A percentile compares a stretch with the other conserved stretches of the same genome.
phyloP scores from a whole-genome alignment of 2,329 filamentous ascomycete genomes.

The Calonectria fujianensis region DNA sequence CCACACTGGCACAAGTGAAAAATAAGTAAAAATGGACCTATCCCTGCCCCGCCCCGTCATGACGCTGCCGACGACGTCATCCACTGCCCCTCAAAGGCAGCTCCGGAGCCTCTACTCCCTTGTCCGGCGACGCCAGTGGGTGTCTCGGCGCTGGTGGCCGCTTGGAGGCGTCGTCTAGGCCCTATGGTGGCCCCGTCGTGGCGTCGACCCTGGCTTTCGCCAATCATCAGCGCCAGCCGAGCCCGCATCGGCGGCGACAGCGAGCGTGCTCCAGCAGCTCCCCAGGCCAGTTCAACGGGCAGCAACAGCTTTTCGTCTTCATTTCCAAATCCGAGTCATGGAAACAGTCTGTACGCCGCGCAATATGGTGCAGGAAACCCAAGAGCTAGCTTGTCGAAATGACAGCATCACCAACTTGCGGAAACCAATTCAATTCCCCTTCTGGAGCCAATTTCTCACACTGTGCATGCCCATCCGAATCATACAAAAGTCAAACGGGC shows the following conservation, averaged over 20 bases:
- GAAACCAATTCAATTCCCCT: neutral
- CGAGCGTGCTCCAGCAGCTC: slow-evolving; percentile 18
- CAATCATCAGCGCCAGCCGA: slow-evolving; percentile 21
- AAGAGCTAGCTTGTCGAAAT: neutral
- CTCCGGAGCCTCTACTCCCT: slow-evolving; percentile 29
- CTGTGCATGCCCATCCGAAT: neutral
- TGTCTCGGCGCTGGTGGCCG: slow-evolving; percentile 35
- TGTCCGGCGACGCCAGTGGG: slow-evolving; percentile 31
- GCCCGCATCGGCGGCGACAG: slow-evolving; percentile 12
- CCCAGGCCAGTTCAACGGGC: slow-evolving; percentile 13
- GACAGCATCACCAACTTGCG: neutral
- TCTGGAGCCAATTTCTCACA: neutral
- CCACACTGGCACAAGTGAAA: slow-evolving; percentile 18
- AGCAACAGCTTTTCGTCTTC: slow-evolving; percentile 10
- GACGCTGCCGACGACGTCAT: slow-evolving; percentile 57
- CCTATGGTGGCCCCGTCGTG: slow-evolving; percentile 25
- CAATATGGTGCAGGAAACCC: slow-evolving; percentile 16
- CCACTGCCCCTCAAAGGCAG: slow-evolving; percentile 29
- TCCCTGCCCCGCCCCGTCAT: slow-evolving; percentile 52
- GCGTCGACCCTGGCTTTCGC: slow-evolving; percentile 6
- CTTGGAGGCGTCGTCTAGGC: slow-evolving; percentile 33
- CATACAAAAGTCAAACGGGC: slow-evolving; percentile 13
- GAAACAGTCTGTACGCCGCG: slow-evolving; percentile 13
- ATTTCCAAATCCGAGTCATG: slow-evolving; percentile 33
- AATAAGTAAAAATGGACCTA: slow-evolving; percentile 30